These are phyloP conservation scores for Colletotrichum coccodes DNA, from an alignment of 2,329 filamentous ascomycete species.

Conservation along the genomic window DNA sequence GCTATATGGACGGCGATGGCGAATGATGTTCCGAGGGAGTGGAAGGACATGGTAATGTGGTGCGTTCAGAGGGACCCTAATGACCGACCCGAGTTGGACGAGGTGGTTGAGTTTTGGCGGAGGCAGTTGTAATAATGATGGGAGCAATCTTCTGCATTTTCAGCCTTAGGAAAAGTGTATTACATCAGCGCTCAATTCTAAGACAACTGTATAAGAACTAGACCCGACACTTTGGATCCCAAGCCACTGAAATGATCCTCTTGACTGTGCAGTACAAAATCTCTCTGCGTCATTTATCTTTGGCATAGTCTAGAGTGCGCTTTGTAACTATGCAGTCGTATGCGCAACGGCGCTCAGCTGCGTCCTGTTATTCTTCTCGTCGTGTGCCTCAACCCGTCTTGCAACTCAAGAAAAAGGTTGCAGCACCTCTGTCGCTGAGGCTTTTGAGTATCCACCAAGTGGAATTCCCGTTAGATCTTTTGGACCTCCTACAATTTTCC, in stretches of 20 bases:
- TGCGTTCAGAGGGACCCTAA: constrained; percentile 32
- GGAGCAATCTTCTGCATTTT: background rate
- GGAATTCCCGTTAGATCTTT: too few relatives aligned
- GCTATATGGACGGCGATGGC: constrained; percentile 21
- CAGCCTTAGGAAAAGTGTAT: background rate
- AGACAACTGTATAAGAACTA: background rate
- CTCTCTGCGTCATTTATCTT: background rate
- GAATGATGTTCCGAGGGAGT: constrained; percentile 23
- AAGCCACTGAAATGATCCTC: too few relatives aligned
- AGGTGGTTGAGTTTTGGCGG: constrained; percentile 33
- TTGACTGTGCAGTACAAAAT: too few relatives aligned
- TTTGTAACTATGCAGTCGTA: background rate
- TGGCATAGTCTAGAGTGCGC: background rate
- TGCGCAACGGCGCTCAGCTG: background rate
- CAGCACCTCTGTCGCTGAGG: background rate
- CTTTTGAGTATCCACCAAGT: too few relatives aligned
- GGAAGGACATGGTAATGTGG: constrained; percentile 24
- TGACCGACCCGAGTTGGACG: constrained; percentile 24
- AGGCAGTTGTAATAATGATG: background rate
- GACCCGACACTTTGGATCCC: background rate
- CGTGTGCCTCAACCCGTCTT: background rate
- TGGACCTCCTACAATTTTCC: too few relatives aligned
- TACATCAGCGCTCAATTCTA: background rate
- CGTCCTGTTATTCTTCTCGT: background rate
- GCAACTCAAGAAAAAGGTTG: background rate